These are phyloP conservation scores for Cladosporium halotolerans DNA, from an alignment of 2,329 filamentous ascomycete species.

Conservation along the genomic window DNA sequence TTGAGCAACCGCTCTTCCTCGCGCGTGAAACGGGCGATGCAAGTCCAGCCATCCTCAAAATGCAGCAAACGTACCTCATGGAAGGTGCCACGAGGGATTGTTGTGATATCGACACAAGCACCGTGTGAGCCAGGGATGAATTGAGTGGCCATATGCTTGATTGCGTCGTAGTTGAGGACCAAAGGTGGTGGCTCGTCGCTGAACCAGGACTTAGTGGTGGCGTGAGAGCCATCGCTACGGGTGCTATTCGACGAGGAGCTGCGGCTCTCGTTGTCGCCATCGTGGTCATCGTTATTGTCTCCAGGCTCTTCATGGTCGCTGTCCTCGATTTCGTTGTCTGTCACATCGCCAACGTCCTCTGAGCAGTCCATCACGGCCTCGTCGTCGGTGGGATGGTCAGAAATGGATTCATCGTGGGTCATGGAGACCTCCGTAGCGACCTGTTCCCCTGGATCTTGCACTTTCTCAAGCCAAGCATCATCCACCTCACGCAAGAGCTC, in stretches of 20 bases:
- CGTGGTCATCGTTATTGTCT: neutral
- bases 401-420: no score
- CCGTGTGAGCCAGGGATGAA: conserved; percentile 12
- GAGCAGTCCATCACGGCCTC: no score
- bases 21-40: conserved; percentile 14
- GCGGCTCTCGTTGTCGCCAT: neutral
- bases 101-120: conserved; percentile 2
- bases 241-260: neutral
- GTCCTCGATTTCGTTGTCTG: neutral
- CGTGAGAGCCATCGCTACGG: neutral
- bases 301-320: neutral
- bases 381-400: no score
- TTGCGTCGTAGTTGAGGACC: conserved; percentile 14
- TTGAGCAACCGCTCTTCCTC: conserved; percentile 2
- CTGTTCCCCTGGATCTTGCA: no score
- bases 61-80: conserved; percentile 10
- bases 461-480: no score
- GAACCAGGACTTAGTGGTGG: neutral
- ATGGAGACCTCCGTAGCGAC: no score
- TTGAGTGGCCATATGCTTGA: conserved; percentile 13
- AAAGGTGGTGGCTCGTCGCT: neutral
- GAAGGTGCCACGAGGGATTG: neutral
- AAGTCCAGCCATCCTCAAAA: conserved; percentile 17
- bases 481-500: no score
- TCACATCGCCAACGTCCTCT: neutral